Evolutionary conservation across 2,329 filamentous ascomycete species (phyloP).

Genomic region (Bertia moriformis): DNA sequence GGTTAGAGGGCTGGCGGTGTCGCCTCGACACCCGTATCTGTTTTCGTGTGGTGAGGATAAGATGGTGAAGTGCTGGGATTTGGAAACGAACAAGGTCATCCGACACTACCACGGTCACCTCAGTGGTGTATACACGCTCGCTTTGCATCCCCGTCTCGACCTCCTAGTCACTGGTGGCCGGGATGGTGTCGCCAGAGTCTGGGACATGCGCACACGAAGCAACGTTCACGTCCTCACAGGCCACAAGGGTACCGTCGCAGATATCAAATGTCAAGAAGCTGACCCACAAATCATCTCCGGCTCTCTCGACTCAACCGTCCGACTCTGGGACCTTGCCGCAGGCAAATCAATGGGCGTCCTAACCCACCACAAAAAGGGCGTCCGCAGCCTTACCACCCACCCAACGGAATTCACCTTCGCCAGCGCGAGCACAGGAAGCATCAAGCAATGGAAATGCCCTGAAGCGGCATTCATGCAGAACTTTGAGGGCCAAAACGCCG

Average conservation of each 20-base stretch:
- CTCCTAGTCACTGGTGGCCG: constrained; percentile 88
- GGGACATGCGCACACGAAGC: constrained; percentile 94
- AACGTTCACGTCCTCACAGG: constrained; percentile 89
- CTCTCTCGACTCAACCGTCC: constrained; percentile 82
- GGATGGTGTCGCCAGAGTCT: constrained; percentile 86
- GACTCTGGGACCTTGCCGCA: constrained; percentile 89
- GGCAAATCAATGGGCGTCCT: constrained; percentile 92
- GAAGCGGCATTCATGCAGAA: constrained; percentile 99
- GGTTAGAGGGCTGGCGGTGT: constrained; percentile 81
- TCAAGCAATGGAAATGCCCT: constrained; percentile 99
- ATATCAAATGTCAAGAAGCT: constrained; percentile 83
- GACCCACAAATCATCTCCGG: constrained; percentile 89
- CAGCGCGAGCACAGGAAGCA: constrained; percentile 75
- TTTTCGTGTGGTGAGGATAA: constrained; percentile 98
- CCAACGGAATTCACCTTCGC: constrained; percentile 94
- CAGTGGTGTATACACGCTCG: constrained; percentile 84
- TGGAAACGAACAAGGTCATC: constrained; percentile 99
- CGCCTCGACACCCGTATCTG: constrained; percentile 83
- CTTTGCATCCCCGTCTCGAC: constrained; percentile 86
- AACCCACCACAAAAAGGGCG: constrained; percentile 97
- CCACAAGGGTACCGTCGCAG: constrained; percentile 79
- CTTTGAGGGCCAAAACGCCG: constrained; percentile 88
- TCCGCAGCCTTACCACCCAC: constrained; percentile 70
- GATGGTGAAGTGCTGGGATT: constrained; percentile 99
- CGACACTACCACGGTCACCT: constrained; percentile 94